These are phyloP conservation scores for Suhomyces kilbournensis DNA, from an alignment of 805 yeast species.

Conservation along the genomic window DNA sequence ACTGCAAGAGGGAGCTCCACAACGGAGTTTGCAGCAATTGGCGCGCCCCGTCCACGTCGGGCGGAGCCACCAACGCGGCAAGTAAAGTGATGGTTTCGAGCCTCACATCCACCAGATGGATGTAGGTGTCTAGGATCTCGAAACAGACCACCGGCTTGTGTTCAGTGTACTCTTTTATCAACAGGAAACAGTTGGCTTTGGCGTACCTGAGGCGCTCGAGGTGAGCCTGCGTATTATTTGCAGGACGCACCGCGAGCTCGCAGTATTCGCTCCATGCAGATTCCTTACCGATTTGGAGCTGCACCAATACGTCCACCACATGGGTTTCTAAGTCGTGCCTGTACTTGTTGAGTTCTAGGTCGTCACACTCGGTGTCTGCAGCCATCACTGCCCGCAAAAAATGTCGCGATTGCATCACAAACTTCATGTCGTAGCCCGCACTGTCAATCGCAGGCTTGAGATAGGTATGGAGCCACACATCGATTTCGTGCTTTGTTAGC, in stretches of 20 bases:
- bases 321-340: constrained; percentile 19
- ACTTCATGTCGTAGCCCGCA: constrained; percentile 47
- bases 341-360: constrained; percentile 15
- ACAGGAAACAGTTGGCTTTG: constrained; percentile 38
- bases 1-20: constrained; percentile 34
- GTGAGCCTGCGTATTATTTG: constrained; percentile 27
- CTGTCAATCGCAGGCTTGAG: constrained; percentile 54
- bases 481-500: constrained; percentile 28
- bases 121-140: constrained; percentile 31
- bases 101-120: constrained; percentile 13
- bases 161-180: constrained; percentile 45
- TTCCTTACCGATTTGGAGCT: constrained; percentile 8
- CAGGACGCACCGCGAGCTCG: constrained; percentile 14
- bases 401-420: constrained; percentile 30
- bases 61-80: constrained; percentile 26
- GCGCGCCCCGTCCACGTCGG: constrained; percentile 20
- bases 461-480: constrained; percentile 50
- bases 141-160: constrained; percentile 36
- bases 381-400: constrained; percentile 22
- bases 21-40: constrained; percentile 34
- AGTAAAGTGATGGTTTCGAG: constrained; percentile 38
- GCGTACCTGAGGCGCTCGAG: constrained; percentile 52
- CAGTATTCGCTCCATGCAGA: background rate
- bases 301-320: constrained; percentile 24
- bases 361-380: constrained; percentile 16